Percentiles rank a stretch among this genome's conserved stretches.
phyloP scores from a whole-genome alignment of 75 land plant species.

The Cryptomeria japonica region DNA sequence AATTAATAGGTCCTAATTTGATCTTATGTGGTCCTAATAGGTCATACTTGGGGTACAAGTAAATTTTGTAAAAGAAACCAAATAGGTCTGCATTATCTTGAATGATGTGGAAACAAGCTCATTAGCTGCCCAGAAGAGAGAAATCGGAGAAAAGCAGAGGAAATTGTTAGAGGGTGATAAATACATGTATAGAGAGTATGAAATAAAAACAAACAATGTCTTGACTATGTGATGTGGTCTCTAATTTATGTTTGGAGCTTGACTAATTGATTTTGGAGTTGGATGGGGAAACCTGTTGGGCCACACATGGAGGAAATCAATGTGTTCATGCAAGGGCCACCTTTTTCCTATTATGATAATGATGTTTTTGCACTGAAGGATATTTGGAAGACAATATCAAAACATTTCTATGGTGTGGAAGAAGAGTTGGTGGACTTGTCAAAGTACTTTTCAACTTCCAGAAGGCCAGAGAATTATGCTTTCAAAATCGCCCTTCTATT shows the following conservation, averaged over 20 bases:
- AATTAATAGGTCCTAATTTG: too few relatives aligned
- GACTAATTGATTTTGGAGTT: conserved; percentile 15
- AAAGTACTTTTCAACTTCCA: conserved; percentile 60
- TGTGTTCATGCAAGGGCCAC: conserved; percentile 53
- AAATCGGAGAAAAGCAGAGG: too few relatives aligned
- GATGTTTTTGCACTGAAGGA: conserved; percentile 68
- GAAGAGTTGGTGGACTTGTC: conserved; percentile 65
- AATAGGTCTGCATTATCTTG: too few relatives aligned
- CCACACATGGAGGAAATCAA: conserved; percentile 36
- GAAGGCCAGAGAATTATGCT: conserved; percentile 68
- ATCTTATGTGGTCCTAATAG: too few relatives aligned
- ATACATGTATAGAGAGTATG: too few relatives aligned
- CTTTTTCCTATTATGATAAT: conserved; percentile 77
- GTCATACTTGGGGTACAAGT: too few relatives aligned
- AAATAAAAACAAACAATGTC: too few relatives aligned
- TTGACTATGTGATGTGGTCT: background rate
- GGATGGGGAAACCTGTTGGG: background rate
- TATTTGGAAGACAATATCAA: conserved; percentile 57
- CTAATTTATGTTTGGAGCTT: background rate
- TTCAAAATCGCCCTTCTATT: too few relatives aligned
- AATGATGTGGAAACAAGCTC: too few relatives aligned
- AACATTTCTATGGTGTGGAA: conserved; percentile 49
- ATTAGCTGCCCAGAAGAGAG: too few relatives aligned
- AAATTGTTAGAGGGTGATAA: too few relatives aligned
- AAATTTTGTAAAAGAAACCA: too few relatives aligned